phyloP scores from a whole-genome alignment of 139 green algal species.

The Picochlorum sp. region DNA sequence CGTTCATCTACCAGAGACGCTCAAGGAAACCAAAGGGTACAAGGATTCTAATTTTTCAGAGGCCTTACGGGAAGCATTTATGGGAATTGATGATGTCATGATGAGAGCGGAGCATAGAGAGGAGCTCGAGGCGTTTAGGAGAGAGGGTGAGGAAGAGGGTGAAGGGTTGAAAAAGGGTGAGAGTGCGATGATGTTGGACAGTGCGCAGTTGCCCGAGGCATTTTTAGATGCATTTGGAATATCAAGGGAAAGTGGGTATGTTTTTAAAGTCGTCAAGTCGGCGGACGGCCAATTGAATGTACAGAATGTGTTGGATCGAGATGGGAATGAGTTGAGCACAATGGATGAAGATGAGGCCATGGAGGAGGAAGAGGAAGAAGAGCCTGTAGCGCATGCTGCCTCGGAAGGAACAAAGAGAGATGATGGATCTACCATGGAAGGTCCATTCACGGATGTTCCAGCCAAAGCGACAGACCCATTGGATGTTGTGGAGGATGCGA shows the following conservation, averaged over 20 bases:
- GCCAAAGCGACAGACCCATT: neutral
- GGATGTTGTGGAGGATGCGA: neutral
- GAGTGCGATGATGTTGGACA: constrained; percentile 28
- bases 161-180: constrained; percentile 9
- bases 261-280: constrained; percentile 28
- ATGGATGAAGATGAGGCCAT: constrained; percentile 8
- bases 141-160: constrained; percentile 9
- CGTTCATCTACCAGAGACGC: constrained; percentile 29
- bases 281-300: neutral
- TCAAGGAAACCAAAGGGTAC: constrained; percentile 19
- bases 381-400: neutral
- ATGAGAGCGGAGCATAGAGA: constrained; percentile 13
- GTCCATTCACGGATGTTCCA: neutral
- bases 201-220: constrained; percentile 31
- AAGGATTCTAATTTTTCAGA: constrained; percentile 13
- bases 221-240: constrained; percentile 36
- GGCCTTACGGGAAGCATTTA: constrained; percentile 31
- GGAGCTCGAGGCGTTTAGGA: constrained; percentile 31
- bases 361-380: neutral
- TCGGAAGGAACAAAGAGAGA: neutral
- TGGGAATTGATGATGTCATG: constrained; percentile 41
- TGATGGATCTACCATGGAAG: neutral
- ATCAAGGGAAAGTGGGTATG: constrained; percentile 11
- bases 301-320: neutral
- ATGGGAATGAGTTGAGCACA: constrained; percentile 2